phyloP scores from a whole-genome alignment of 2,329 filamentous ascomycete genomes.

The Ceratocystiopsis brevicomis region DNA sequence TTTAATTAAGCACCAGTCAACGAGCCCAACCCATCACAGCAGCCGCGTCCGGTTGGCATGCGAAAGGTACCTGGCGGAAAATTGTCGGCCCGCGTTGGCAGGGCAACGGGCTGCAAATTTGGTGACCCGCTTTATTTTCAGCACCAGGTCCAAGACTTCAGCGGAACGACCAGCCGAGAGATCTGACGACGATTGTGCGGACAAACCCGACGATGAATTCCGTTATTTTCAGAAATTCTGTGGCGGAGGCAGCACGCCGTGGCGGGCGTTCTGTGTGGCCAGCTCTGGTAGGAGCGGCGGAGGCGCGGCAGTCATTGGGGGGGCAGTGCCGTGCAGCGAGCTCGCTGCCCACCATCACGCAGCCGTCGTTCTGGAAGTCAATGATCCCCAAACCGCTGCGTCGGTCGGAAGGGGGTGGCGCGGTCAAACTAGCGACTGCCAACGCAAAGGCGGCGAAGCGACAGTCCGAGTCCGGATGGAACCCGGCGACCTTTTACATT shows the following conservation, averaged over 20 bases:
- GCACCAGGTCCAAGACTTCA: not conserved
- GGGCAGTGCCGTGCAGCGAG: constrained; percentile 2
- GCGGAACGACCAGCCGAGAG: not conserved
- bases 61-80: no score
- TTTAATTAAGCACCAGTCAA: no score
- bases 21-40: no score
- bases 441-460: no score
- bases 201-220: not conserved
- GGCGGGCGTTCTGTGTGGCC: not conserved
- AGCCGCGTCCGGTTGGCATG: no score
- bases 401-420: constrained; percentile 3
- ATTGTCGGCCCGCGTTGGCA: constrained; percentile 8
- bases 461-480: constrained; percentile 33
- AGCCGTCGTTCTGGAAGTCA: constrained; percentile 44
- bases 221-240: no score
- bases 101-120: not conserved
- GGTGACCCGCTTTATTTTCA: not conserved
- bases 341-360: constrained; percentile 13
- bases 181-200: no score
- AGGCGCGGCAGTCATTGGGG: no score
- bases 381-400: constrained; percentile 51
- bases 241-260: not conserved
- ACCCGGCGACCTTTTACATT: constrained; percentile 68
- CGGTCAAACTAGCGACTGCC: no score
- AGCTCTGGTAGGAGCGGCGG: not conserved